Evolutionary conservation across 2,329 filamentous ascomycete species (phyloP), one percentile per base, ranked within the genome.

Genomic region (Monosporascus sp.): DNA sequence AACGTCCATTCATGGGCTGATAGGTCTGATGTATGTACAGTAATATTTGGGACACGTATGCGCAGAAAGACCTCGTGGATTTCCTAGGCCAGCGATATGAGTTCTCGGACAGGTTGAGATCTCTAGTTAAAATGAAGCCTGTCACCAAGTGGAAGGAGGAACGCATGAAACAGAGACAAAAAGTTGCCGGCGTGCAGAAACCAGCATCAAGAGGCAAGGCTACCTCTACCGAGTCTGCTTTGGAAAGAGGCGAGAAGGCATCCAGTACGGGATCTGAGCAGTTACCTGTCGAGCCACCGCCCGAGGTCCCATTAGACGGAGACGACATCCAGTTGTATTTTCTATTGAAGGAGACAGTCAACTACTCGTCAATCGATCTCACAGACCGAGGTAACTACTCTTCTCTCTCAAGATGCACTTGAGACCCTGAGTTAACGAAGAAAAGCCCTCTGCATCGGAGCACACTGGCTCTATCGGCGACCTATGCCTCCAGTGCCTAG

Each of bases 331-430:
- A 71, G 57, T 61, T 77, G 56, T 72, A 72, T 55, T 49, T 81
- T 31, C 76, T 90, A 43, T 80, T 87, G 6, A 78, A 88, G 57
- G 80, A 86, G 51, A 85, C 89, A n/a, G 87, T 87, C 75, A 87
- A 90, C 65, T 91, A 88, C 67, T 86, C 84, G 15, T 87, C 86
- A 1, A 80, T 89, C 15, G 88, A 91, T 61, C 81, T 86, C 66
- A 87, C 86, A 0, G 71, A 77, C 17, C 77, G 76, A 65, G 89
- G 86, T 83, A 71, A 62, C 75, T 66, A 4, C 36, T 48, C 22
- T 35, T 35, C 27, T n/a, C 11, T 9, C 41, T 11, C 38, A 31
- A 7, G 9, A 22, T 18, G 15, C 31, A 18, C 25, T 47, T 36
- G 35, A 47, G 50, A 46, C 38, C 60, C 62, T 68, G 51, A 66